A percentile compares a stretch with the other conserved stretches of the same genome.
Conservation (phyloP, 306 rosid genomes). For the Prunus kanzakura region DNA sequence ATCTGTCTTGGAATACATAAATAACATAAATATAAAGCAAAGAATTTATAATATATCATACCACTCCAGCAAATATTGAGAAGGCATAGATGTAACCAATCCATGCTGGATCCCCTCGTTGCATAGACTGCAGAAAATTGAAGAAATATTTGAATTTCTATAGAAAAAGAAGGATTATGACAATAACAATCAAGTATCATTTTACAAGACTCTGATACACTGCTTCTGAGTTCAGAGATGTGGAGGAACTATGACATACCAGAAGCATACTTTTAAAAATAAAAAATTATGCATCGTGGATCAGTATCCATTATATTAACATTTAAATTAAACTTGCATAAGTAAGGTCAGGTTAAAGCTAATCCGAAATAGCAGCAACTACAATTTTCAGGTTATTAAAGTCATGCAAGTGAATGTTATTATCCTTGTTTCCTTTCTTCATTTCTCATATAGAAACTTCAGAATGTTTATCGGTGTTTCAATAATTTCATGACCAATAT, state of each 20-base stretch:
- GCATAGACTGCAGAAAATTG: constrained; percentile 51
- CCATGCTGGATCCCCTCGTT: constrained; percentile 50
- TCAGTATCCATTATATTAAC: neutral
- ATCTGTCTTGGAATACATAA: neutral
- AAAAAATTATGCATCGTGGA: neutral
- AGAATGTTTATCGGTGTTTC: neutral
- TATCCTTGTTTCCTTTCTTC: neutral
- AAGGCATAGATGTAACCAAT: constrained; percentile 54
- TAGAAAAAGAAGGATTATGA: neutral
- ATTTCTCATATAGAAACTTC: neutral
- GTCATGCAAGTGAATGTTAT: neutral
- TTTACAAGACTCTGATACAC: neutral
- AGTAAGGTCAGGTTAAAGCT: neutral
- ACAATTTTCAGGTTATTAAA: neutral
- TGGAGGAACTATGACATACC: neutral
- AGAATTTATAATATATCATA: constrained; percentile 22
- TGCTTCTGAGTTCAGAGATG: neutral
- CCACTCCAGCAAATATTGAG: constrained; percentile 59
- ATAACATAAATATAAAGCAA: neutral
- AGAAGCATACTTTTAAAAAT: neutral
- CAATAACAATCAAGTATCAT: neutral
- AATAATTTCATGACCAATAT: neutral
- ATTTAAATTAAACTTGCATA: neutral
- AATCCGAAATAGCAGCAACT: neutral
- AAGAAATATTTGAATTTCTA: neutral